Evolutionary conservation across 78 protist genomes (phyloP), one percentile per base, ranked within the genome.

Genomic region (Dictyostelium brefeldianum): DNA sequence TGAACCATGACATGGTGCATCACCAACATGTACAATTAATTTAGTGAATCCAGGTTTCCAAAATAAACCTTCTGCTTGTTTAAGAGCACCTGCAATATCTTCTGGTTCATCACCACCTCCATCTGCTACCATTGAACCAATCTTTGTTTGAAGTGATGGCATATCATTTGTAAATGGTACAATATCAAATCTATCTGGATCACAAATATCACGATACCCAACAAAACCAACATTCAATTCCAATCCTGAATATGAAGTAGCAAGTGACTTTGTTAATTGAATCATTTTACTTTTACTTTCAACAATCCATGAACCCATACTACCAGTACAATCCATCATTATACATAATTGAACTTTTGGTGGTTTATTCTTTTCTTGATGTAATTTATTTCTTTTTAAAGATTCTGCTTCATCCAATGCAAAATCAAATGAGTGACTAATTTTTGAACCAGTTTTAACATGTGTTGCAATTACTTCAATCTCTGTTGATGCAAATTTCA

Each of bases 1-100:
- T 20, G 15, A 8, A n/a, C 80, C 80, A n/a, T 73, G 80, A 47
- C 80, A 73, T 0, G 80, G 80, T 5, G 80, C 80, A 47, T 73
- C 80, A n/a, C 48, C 80, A 47, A 73, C 57, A 73, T 73, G 80
- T 3, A 73, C 57, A n/a, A 41, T n/a, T 4, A 73, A n/a, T 73
- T 47, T 73, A 12, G 56, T 47, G 12, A 1, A 5, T 17, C n/a
- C 57, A n/a, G 15, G 20, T 73, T 22, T 18, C 80, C 80, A 73
- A 5, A 7, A 0, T 9, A 47, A 9, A 8, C 10, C n/a, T 7
- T 47, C 8, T 0, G 12, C 57, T 73, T 46, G 57, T 17, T 20
- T 5, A 9, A 73, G 8, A 3, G 46, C 80, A 73, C 80, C 80
- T 14, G 31, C 53, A 73, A 73, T 47, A 47, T 73, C 80, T n/a